These are phyloP conservation scores for Silybum marianum DNA, from an alignment of 129 eudicot species.

Conservation along the genomic window DNA sequence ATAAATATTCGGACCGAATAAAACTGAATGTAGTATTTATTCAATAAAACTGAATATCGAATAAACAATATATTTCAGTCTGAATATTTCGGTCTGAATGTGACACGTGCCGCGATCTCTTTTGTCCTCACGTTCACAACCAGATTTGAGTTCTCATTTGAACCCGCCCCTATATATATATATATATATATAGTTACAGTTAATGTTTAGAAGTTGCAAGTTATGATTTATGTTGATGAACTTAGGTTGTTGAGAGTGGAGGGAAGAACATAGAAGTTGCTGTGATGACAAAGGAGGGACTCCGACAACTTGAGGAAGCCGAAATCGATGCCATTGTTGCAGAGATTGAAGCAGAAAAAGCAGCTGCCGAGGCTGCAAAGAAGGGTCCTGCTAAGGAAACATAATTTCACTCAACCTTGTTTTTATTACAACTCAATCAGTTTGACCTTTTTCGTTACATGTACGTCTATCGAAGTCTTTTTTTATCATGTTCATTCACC, in stretches of 20 bases:
- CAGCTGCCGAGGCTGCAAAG: conserved; percentile 98
- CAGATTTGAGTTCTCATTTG: too few relatives aligned
- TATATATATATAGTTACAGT: background rate
- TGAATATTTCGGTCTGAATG: too few relatives aligned
- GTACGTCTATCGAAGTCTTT: conserved; percentile 6
- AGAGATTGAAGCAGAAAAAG: conserved; percentile 95
- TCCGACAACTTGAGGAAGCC: conserved; percentile 89
- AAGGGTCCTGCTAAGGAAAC: conserved; percentile 81
- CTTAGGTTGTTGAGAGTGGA: conserved; percentile 97
- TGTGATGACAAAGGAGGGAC: conserved; percentile 96
- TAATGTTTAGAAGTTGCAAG: background rate
- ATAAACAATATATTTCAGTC: too few relatives aligned
- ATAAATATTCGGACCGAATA: too few relatives aligned
- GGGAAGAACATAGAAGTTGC: conserved; percentile 98
- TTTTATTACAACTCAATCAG: background rate
- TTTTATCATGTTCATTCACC: conserved; percentile 15
- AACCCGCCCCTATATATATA: background rate
- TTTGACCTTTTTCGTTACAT: conserved; percentile 24
- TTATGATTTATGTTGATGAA: background rate
- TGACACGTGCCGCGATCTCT: too few relatives aligned
- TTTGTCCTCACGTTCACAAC: too few relatives aligned
- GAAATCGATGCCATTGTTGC: conserved; percentile 94
- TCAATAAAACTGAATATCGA: too few relatives aligned
- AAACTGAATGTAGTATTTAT: too few relatives aligned
- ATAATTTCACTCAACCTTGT: conserved; percentile 27